A percentile compares a stretch with the other conserved stretches of the same genome.
Conservation (phyloP, 179 eudicot species). For the Patellifolia procumbens region DNA sequence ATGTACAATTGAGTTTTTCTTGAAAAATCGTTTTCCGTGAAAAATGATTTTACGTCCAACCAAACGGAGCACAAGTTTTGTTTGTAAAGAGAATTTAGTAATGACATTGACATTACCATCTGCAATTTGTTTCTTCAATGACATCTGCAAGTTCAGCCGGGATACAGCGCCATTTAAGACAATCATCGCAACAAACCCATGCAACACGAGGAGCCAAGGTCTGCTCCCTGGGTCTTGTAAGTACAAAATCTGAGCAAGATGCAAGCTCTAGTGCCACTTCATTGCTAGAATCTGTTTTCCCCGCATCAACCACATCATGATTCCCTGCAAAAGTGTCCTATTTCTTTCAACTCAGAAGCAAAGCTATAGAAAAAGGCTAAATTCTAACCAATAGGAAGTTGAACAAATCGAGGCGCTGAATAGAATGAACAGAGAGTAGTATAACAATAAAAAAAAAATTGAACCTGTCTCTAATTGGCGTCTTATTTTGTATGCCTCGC, state of each 20-base stretch:
- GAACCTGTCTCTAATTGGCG: conserved; percentile 51
- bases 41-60: too few species aligned
- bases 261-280: conserved; percentile 32
- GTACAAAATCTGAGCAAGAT: conserved; percentile 27
- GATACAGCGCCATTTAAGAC: conserved; percentile 96
- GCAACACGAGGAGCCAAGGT: conserved; percentile 53
- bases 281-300: conserved; percentile 25
- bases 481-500: conserved; percentile 31
- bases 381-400: neutral
- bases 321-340: conserved; percentile 37
- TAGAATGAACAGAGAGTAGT: conserved; percentile 11
- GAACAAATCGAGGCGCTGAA: neutral
- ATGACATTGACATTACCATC: conserved; percentile 55
- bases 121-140: conserved; percentile 68
- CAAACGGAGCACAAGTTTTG: too few species aligned
- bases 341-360: conserved; percentile 7
- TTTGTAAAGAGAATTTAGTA: conserved; percentile 2
- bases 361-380: too few species aligned
- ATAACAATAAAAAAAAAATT: neutral
- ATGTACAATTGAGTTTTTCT: too few species aligned
- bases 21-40: too few species aligned
- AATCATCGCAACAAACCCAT: conserved; percentile 95
- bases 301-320: conserved; percentile 33
- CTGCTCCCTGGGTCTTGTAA: conserved; percentile 35
- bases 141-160: conserved; percentile 80